phyloP scores from a whole-genome alignment of 176 grass and related monocot genomes.

The Bothriochloa decipiens region DNA sequence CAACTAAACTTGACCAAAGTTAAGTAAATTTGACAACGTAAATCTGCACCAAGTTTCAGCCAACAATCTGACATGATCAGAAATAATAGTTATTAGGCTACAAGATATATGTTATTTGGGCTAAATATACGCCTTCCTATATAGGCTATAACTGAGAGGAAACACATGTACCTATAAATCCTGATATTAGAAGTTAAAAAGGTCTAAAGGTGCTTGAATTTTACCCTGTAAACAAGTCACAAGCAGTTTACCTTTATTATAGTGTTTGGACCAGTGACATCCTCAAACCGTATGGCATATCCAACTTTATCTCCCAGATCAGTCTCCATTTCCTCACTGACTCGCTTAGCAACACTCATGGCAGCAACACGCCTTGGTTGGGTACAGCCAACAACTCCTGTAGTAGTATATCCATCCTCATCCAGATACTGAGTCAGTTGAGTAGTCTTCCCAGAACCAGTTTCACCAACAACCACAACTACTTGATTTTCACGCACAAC shows the following conservation, averaged over 20 bases:
- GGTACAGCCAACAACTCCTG: constrained; percentile 86
- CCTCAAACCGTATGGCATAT: constrained; percentile 97
- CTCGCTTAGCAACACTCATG: constrained; percentile 98
- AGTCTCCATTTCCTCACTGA: constrained; percentile 98
- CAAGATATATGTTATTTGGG: background rate
- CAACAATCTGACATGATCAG: constrained; percentile 10
- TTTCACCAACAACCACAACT: constrained; percentile 92
- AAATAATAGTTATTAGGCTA: constrained; percentile 4
- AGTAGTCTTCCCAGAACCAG: constrained; percentile 98
- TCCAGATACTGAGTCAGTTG: constrained; percentile 96
- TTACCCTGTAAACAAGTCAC: background rate
- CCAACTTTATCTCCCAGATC: constrained; percentile 92
- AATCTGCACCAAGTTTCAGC: constrained; percentile 14
- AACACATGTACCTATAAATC: constrained; percentile 35
- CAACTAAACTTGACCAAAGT: background rate
- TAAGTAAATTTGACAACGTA: constrained; percentile 7
- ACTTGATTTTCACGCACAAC: constrained; percentile 99
- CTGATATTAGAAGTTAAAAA: background rate
- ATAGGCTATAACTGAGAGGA: background rate
- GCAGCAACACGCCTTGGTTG: constrained; percentile 99
- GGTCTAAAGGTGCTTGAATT: background rate
- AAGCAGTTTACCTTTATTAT: constrained; percentile 78
- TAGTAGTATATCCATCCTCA: constrained; percentile 92
- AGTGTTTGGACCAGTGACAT: constrained; percentile 82
- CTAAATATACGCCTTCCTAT: constrained; percentile 6